Base-by-base conservation (phyloP, 139 green algal species). In the Asterochloris sp. region DNA sequence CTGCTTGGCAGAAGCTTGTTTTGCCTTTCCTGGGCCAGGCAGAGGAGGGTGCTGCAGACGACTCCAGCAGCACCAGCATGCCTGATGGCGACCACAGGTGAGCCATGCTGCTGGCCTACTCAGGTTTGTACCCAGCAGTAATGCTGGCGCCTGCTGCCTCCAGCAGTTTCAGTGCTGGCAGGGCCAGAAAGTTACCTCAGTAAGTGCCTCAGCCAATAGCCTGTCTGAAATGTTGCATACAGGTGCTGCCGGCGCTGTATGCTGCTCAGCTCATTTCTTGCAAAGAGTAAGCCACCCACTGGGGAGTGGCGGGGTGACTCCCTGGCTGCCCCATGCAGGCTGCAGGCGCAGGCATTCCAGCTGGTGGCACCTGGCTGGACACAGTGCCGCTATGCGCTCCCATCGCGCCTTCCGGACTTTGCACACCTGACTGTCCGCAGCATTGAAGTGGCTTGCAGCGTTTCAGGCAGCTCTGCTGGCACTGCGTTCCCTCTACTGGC, bases 401-500 rank as follows among this genome's bases (percentile, higher is more conserved):
- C 76, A 19, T 69, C 76, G 23, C 76, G 47, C 24, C 76, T 80
- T 13, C 54, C 76, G 17, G 76, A 80, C 76, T 80, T 69, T 69
- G n/a, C 17, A 11, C 60, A 80, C 19, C 76, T 80, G 15, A 80
- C 76, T 11, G 29, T 80, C 15, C 76, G 76, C 76, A 80, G 76
- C 60, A 80, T 80, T 16, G 76, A 80, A 28, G 76, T 80, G 60
- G 76, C 76, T 6, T 54, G 38, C 38, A 54, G 38, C 38, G 38
- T 54, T 6, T 54, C 38, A 54, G 38, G 38, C 38, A 54, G 38
- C 38, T 54, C 38, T 54, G 38, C 38, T 54, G 38, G 38, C 38
- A 10, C 38, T 54, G 38, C 6, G 6, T 2, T 54, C 38, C 38
- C 38, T 54, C 38, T 54, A 6, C 38, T 54, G 38, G 38, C 38